These are phyloP conservation scores for Phytophthora idaei DNA, from an alignment of 352 stramenopile species.

Conservation along the genomic window DNA sequence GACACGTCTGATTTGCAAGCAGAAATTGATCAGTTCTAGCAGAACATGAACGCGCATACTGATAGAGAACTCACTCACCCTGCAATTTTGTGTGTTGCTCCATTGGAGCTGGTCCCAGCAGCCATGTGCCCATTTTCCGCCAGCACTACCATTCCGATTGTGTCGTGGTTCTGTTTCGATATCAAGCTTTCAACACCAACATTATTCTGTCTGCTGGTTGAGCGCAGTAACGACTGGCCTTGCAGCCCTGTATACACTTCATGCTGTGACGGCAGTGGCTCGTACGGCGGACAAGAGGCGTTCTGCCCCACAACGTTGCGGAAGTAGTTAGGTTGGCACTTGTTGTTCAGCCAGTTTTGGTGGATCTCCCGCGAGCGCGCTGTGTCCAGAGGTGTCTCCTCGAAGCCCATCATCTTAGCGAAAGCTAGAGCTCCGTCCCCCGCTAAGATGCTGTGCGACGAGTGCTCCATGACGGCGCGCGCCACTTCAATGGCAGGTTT, in stretches of 20 bases:
- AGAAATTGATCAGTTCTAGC: constrained; percentile 3
- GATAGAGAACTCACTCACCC: constrained; percentile 43
- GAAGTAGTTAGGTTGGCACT: constrained; percentile 93
- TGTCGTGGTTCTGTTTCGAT: constrained; percentile 86
- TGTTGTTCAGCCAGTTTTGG: constrained; percentile 55
- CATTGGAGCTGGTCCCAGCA: constrained; percentile 90
- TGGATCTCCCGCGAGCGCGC: constrained; percentile 59
- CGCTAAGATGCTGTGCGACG: constrained; percentile 85
- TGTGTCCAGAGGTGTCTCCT: constrained; percentile 74
- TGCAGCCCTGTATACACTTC: constrained; percentile 30
- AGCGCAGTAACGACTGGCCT: constrained; percentile 26
- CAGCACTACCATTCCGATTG: constrained; percentile 89
- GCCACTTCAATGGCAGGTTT: constrained; percentile 87
- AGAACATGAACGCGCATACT: constrained; percentile 1
- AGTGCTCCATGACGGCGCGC: constrained; percentile 89
- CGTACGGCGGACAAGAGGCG: constrained; percentile 82
- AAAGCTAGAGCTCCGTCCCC: constrained; percentile 87
- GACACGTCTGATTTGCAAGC: constrained; percentile 62
- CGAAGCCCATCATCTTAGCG: constrained; percentile 92
- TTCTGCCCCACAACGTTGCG: constrained; percentile 74
- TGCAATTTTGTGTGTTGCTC: constrained; percentile 89
- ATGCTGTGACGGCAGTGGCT: constrained; percentile 36
- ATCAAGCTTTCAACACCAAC: constrained; percentile 38
- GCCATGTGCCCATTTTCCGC: constrained; percentile 68
- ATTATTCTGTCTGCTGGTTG: constrained; percentile 25